Evolutionary conservation across 1,284 basidiomycete genomes (phyloP).

Genomic region (Fomitopsis schrenkii): DNA sequence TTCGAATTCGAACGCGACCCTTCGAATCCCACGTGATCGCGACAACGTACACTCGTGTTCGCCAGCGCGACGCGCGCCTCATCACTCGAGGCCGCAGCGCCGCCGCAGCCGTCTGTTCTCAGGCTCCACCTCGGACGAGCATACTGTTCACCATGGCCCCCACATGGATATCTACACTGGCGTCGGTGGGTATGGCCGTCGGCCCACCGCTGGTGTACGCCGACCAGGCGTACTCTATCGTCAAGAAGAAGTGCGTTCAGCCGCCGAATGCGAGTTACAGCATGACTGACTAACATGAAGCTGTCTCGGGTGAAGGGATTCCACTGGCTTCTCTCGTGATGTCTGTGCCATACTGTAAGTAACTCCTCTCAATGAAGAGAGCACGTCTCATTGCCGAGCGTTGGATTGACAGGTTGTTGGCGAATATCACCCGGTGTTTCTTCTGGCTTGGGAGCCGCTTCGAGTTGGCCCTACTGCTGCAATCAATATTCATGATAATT

Average conservation of each 20-base stretch:
- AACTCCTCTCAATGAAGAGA: conserved; percentile 6
- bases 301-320: conserved; percentile 48
- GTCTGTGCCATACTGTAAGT: conserved; percentile 73
- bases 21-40: not conserved
- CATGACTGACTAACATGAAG: conserved; percentile 15
- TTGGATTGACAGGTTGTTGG: conserved; percentile 51
- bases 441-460: conserved; percentile 85
- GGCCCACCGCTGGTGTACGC: conserved; percentile 76
- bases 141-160: conserved; percentile 22
- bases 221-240: conserved; percentile 72
- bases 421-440: conserved; percentile 83
- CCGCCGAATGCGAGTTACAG: not conserved
- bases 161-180: conserved; percentile 51
- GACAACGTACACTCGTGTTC: not conserved
- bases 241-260: conserved; percentile 57
- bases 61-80: not conserved
- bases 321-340: conserved; percentile 82
- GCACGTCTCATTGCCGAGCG: not conserved
- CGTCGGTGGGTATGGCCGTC: conserved; percentile 68
- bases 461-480: conserved; percentile 71
- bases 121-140: conserved; percentile 8
- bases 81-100: not conserved
- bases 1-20: too few relatives aligned
- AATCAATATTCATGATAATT: conserved; percentile 79
- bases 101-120: not conserved